Evolutionary conservation across 164 flowering plant species (phyloP), one percentile per base, ranked within the genome.

Genomic region (Malania oleifera): DNA sequence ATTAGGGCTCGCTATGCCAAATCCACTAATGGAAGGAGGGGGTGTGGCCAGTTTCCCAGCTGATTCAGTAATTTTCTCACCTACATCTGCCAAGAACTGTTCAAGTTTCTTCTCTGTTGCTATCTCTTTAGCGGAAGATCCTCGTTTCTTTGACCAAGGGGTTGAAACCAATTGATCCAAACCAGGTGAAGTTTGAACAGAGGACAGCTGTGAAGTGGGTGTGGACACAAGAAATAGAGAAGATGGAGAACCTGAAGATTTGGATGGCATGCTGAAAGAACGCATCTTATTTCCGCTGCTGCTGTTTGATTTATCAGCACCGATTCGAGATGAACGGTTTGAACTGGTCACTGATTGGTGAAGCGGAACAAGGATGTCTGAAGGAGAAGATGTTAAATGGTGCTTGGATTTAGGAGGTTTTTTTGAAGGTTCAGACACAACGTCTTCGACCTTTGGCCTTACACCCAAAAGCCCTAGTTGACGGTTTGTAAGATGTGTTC

Each of bases 101-200:
- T 89, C 95, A 56, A 92, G 81, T 71, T 81, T 78, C 56, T 79
- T 85, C 75, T 87, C 97, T 22, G 87, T 77, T 38, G 66, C 39
- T 55, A 92, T 83, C 40, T 79, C 83, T 52, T 63, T 85, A 17
- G 67, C 53, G 63, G 64, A 54, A 15, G 82, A 57, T 14, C 70
- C 41, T 61, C 84, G 68, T 70, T 78, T 88, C 61, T 68, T 78
- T 25, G 88, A 87, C 97, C 98, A 86, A 52, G 97, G 96, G 54
- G 80, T 72, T 27, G 81, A 70, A 26, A 63, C 56, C 12, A 65
- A 60, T 56, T 71, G 69, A 56, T 82, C 86, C 29, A 67, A 27
- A 23, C 80, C 80, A 25, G 85, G 75, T 38, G 98, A 82, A 37
- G 63, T 62, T 41, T 81, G 81, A 48, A 63, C 37, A 26, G 82